phyloP scores from a whole-genome alignment of 106 monocot species.

The Gastrodia elata region DNA sequence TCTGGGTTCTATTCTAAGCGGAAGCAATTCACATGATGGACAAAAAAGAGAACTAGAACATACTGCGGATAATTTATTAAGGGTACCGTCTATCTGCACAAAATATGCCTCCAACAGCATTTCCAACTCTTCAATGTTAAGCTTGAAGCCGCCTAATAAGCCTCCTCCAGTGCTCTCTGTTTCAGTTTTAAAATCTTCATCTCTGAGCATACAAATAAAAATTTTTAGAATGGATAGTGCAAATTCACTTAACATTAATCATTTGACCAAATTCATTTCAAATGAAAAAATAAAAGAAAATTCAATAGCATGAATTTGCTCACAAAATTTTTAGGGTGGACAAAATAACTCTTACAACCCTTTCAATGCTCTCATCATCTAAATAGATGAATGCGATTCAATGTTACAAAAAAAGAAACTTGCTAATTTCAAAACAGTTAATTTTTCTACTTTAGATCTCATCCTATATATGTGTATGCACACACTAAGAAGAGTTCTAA shows the following conservation, averaged over 20 bases:
- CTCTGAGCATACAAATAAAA: conserved; percentile 13
- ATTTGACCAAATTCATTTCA: neutral
- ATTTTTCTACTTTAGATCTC: too few relatives aligned
- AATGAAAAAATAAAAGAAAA: neutral
- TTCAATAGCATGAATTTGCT: neutral
- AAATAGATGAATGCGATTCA: too few relatives aligned
- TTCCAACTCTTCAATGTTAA: conserved; percentile 46
- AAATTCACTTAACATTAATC: neutral
- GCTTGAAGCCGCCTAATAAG: conserved; percentile 29
- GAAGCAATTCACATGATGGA: neutral
- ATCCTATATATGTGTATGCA: too few relatives aligned
- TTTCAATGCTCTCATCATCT: too few relatives aligned
- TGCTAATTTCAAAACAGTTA: too few relatives aligned
- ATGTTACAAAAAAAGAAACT: too few relatives aligned
- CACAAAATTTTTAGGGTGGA: too few relatives aligned
- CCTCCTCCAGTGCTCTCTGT: conserved; percentile 25
- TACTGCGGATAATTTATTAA: conserved; percentile 50
- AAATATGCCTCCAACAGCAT: conserved; percentile 67
- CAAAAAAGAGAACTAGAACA: conserved; percentile 3
- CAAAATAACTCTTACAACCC: too few relatives aligned
- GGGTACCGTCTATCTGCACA: conserved; percentile 56
- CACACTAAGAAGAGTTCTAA: too few relatives aligned
- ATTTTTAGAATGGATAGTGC: neutral
- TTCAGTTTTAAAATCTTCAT: conserved; percentile 25
- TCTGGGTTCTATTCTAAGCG: neutral